A percentile compares a stretch with the other conserved stretches of the same genome.
These are phyloP conservation scores for Xylona heveae DNA, from an alignment of 495 filamentous ascomycete genomes.

Conservation along the genomic window DNA sequence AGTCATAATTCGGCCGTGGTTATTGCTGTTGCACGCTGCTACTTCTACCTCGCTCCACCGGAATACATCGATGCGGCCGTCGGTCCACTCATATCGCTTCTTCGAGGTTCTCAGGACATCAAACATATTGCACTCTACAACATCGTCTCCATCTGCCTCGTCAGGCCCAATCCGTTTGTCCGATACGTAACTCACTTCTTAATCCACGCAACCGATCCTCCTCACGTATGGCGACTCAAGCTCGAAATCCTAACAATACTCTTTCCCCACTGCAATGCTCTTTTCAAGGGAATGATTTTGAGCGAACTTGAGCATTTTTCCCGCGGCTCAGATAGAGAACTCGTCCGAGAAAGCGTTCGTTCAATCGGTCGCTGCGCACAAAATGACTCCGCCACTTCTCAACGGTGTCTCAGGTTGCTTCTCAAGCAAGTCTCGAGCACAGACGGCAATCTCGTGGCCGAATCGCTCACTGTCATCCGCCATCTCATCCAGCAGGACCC, in stretches of 20 bases:
- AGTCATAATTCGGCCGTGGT: slow-evolving; percentile 87
- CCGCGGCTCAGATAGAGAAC: slow-evolving; percentile 44
- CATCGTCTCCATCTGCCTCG: slow-evolving; percentile 70
- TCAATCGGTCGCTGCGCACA: slow-evolving; percentile 89
- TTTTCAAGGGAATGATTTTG: slow-evolving; percentile 66
- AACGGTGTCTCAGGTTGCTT: slow-evolving; percentile 59
- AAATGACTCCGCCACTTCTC: slow-evolving; percentile 42
- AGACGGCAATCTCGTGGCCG: slow-evolving; percentile 71
- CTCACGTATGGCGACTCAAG: slow-evolving; percentile 72
- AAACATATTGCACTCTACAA: slow-evolving; percentile 80
- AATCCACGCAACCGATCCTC: slow-evolving; percentile 57
- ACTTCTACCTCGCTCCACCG: slow-evolving; percentile 56
- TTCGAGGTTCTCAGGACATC: slow-evolving; percentile 68
- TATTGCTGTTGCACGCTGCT: slow-evolving; percentile 67
- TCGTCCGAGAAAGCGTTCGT: slow-evolving; percentile 71
- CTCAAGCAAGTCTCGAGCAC: slow-evolving; percentile 65
- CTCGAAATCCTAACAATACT: slow-evolving; percentile 75
- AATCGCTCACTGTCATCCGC: slow-evolving; percentile 78
- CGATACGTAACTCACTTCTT: slow-evolving; percentile 75
- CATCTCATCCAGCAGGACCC: slow-evolving; percentile 91
- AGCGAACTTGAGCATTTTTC: slow-evolving; percentile 89
- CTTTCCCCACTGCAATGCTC: slow-evolving; percentile 57
- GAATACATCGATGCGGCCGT: slow-evolving; percentile 49
- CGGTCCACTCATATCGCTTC: slow-evolving; percentile 66
- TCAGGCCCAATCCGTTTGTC: slow-evolving; percentile 52